A percentile compares a stretch with the other conserved stretches of the same genome.
Conservation (phyloP, 2,329 filamentous ascomycete genomes). For the Coniochaeta pulveracea region DNA sequence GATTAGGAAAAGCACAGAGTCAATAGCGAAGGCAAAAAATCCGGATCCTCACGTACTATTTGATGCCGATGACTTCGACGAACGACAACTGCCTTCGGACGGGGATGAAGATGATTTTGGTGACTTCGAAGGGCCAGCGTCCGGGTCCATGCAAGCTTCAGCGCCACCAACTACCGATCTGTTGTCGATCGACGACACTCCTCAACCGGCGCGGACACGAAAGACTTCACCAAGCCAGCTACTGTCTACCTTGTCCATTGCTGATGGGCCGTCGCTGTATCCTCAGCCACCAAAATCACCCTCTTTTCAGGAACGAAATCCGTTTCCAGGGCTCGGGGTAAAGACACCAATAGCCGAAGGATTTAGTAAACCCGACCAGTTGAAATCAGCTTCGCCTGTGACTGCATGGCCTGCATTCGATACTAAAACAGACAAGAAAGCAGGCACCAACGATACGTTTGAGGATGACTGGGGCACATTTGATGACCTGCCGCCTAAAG, state of each 20-base stretch:
- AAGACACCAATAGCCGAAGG: constrained; percentile 26
- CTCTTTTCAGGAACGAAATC: constrained; percentile 41
- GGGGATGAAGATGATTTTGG: constrained; percentile 32
- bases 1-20: neutral
- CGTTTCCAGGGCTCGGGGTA: constrained; percentile 36
- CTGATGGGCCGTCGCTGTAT: constrained; percentile 22
- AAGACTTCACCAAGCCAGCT: constrained; percentile 15
- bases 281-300: constrained; percentile 38
- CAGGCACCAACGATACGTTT: constrained; percentile 13
- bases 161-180: constrained; percentile 9
- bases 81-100: constrained; percentile 15
- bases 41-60: constrained; percentile 49
- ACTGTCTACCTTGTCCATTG: constrained; percentile 21
- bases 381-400: constrained; percentile 25
- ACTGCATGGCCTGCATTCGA: constrained; percentile 34
- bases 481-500: constrained; percentile 26
- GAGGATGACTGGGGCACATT: constrained; percentile 41
- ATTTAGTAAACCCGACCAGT: constrained; percentile 19
- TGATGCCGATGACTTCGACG: constrained; percentile 50
- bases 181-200: constrained; percentile 6
- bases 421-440: constrained; percentile 9
- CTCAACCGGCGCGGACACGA: constrained; percentile 6
- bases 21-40: constrained; percentile 12
- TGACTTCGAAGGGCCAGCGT: constrained; percentile 17
- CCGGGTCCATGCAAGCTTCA: constrained; percentile 3